These are phyloP conservation scores for Peniophora sp. DNA, from an alignment of 1,284 basidiomycete genomes.

Conservation along the genomic window DNA sequence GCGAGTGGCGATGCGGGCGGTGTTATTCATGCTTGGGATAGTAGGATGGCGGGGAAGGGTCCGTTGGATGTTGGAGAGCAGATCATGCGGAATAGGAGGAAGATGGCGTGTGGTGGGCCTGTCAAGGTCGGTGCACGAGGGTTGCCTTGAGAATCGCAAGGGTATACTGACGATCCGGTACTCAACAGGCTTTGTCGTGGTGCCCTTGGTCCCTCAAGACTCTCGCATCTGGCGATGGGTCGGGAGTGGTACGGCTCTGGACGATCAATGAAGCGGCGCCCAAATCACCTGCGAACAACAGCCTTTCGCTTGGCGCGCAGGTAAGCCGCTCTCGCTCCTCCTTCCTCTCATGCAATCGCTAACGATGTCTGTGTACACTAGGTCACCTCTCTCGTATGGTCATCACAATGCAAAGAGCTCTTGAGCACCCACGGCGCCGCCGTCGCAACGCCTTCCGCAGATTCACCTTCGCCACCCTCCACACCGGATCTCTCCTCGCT, in stretches of 20 bases:
- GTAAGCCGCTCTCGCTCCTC: slow-evolving; percentile 26
- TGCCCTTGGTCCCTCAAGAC: slow-evolving; percentile 85
- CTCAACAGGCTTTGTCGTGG: slow-evolving; percentile 75
- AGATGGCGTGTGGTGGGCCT: slow-evolving; percentile 26
- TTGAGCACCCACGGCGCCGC: slow-evolving; percentile 73
- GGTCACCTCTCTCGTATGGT: slow-evolving; percentile 72
- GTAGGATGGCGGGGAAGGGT: slow-evolving; percentile 25
- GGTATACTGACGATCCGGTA: slow-evolving; percentile 1
- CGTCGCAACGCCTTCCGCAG: slow-evolving; percentile 14
- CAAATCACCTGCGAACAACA: slow-evolving; percentile 30
- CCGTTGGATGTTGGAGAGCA: slow-evolving; percentile 50
- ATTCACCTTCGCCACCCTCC: slow-evolving; percentile 1
- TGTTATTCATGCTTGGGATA: slow-evolving; percentile 45
- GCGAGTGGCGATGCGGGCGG: slow-evolving; percentile 49
- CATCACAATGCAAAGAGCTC: slow-evolving; percentile 81
- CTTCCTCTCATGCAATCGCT: no score
- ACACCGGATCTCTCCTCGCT: slow-evolving; percentile 1
- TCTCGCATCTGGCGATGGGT: slow-evolving; percentile 72
- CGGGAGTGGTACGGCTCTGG: slow-evolving; percentile 78
- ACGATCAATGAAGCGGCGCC: slow-evolving; percentile 40
- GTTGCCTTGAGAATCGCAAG: not conserved
- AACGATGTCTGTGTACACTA: no score
- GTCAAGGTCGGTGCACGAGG: slow-evolving; percentile 16
- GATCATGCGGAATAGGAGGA: slow-evolving; percentile 39
- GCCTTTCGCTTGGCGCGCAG: slow-evolving; percentile 56